Percentiles rank a stretch among this genome's conserved stretches.
These are phyloP conservation scores for Hyaloraphidium curvatum DNA, from an alignment of 192 early-diverging fungal species.

Conservation along the genomic window DNA sequence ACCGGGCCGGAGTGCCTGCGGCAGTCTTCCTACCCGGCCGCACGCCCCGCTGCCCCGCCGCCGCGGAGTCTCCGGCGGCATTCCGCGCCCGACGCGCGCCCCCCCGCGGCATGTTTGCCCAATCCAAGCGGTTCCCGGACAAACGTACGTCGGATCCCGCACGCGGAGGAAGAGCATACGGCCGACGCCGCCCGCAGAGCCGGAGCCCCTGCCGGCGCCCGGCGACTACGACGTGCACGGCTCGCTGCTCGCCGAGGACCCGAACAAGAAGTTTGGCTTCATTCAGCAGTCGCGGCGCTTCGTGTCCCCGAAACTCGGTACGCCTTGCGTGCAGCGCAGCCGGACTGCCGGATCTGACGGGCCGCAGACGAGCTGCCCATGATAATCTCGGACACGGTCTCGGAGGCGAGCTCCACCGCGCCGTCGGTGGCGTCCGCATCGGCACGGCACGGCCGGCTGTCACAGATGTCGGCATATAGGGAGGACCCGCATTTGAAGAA, in stretches of 20 bases:
- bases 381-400: not conserved
- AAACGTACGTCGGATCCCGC: too few species aligned
- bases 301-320: not conserved
- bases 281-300: not conserved
- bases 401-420: not conserved
- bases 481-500: not conserved
- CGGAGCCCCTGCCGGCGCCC: too few species aligned
- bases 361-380: not conserved
- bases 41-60: too few species aligned
- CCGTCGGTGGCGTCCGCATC: not conserved
- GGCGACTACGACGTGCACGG: not conserved
- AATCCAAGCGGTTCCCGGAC: too few species aligned
- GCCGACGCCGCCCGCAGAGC: too few species aligned
- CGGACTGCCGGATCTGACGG: not conserved
- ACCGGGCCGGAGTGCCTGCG: too few species aligned
- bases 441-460: not conserved
- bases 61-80: too few species aligned
- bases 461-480: not conserved
- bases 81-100: too few species aligned
- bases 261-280: not conserved
- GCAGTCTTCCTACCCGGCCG: too few species aligned
- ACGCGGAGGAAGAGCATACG: too few species aligned
- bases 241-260: conserved; percentile 1
- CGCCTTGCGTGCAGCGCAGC: not conserved
- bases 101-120: too few species aligned